Conservation (phyloP, 2,329 filamentous ascomycete species). For the Aplosporella prunicola region DNA sequence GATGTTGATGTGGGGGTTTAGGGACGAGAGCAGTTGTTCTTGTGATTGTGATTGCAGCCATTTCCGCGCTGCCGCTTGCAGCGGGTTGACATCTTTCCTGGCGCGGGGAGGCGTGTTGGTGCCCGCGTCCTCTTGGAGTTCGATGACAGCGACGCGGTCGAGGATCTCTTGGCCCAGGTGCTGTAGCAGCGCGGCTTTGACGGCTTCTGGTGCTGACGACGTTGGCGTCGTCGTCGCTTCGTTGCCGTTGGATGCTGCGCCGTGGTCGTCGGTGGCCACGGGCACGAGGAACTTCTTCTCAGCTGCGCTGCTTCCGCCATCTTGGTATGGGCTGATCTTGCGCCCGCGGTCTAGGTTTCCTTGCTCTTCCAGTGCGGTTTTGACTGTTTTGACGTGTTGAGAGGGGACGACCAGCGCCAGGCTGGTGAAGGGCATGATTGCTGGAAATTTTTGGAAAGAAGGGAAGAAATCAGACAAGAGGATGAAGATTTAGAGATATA, state of each 20-base stretch:
- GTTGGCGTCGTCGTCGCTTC: neutral
- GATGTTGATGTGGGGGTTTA: conserved; percentile 11
- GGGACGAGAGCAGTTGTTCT: conserved; percentile 2
- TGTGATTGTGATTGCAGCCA: neutral
- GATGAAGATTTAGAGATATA: no score
- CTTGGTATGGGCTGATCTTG: conserved; percentile 19
- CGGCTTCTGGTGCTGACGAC: neutral
- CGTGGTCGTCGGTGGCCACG: neutral
- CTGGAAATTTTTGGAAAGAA: neutral
- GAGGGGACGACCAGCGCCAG: conserved; percentile 21
- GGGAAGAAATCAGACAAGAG: neutral
- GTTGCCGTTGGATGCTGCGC: neutral
- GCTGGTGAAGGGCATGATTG: neutral
- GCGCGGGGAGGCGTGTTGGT: conserved; percentile 7
- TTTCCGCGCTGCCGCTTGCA: neutral
- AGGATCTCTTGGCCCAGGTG: neutral
- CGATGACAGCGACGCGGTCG: neutral
- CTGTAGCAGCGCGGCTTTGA: neutral
- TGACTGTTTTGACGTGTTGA: conserved; percentile 29
- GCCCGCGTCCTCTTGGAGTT: neutral
- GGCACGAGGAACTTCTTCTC: conserved; percentile 1
- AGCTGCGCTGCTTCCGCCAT: no score
- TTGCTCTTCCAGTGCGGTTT: conserved; percentile 25
- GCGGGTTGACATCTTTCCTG: neutral
- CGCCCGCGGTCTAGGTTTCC: conserved; percentile 19